Conservation (phyloP, 176 grass and related monocot genomes). For the Avena insularis region DNA sequence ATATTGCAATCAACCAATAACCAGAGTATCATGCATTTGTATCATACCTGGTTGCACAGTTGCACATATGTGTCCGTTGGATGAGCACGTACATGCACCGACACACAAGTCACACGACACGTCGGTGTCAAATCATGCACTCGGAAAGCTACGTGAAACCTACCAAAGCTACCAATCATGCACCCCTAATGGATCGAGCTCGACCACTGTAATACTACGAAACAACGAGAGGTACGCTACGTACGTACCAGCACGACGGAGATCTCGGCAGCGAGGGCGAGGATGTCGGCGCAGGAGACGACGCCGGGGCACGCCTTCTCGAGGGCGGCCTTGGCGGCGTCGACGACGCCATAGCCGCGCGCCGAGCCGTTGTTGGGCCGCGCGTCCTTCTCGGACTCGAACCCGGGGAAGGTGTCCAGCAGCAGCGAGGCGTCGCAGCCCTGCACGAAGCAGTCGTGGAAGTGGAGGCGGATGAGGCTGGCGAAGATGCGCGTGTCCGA, state of each 20-base stretch:
- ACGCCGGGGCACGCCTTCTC: constrained; percentile 71
- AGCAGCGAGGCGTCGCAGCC: constrained; percentile 86
- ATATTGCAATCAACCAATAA: too few species aligned
- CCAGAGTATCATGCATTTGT: not conserved
- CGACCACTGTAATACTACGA: not conserved
- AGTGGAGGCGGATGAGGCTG: constrained; percentile 77
- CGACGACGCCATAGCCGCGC: constrained; percentile 65
- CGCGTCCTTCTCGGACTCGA: constrained; percentile 64
- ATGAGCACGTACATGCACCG: not conserved
- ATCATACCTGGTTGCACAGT: not conserved
- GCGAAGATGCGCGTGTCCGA: constrained; percentile 68
- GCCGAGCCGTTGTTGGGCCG: constrained; percentile 60
- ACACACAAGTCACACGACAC: not conserved
- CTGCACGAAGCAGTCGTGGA: constrained; percentile 96
- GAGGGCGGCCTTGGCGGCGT: constrained; percentile 64
- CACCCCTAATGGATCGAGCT: not conserved
- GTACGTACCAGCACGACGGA: constrained; percentile 64
- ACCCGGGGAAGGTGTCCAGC: constrained; percentile 52
- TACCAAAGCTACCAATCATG: not conserved
- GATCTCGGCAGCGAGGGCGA: constrained; percentile 78
- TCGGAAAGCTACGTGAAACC: constrained; percentile 17
- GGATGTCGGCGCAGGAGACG: constrained; percentile 92
- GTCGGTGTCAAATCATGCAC: not conserved
- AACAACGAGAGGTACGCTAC: not conserved
- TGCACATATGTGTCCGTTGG: not conserved